Evolutionary conservation across 1,284 basidiomycete species (phyloP).

Genomic region (Porodaedalea pini): DNA sequence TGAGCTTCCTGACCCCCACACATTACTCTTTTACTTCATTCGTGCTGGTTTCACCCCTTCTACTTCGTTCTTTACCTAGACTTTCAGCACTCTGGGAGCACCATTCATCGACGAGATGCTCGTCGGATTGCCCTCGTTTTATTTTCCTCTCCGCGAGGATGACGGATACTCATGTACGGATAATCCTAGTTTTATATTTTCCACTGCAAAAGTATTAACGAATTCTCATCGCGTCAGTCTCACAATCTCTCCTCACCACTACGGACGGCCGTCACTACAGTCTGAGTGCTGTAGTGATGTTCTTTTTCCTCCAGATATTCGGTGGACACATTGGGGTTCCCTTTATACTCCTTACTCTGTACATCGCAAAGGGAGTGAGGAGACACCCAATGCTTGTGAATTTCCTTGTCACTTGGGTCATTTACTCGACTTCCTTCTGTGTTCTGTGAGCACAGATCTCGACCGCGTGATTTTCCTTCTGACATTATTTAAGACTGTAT

Average conservation of each 20-base stretch:
- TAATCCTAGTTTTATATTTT: neutral
- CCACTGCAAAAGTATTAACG: neutral
- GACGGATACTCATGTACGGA: neutral
- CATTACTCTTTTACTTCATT: neutral
- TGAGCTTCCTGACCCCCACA: too few species aligned
- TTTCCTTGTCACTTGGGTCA: slow-evolving; percentile 17
- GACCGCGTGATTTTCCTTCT: neutral
- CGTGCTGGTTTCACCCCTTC: neutral
- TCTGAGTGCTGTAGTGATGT: slow-evolving; percentile 3
- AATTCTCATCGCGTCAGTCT: neutral
- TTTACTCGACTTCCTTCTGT: slow-evolving; percentile 19
- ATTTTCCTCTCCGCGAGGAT: slow-evolving; percentile 6
- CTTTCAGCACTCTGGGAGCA: too few species aligned
- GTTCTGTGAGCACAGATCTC: slow-evolving; percentile 6
- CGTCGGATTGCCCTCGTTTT: neutral
- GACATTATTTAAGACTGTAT: slow-evolving; percentile 7
- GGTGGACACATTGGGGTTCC: slow-evolving; percentile 18
- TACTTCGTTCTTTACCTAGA: neutral
- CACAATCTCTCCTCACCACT: neutral
- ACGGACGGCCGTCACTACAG: neutral
- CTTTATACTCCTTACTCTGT: slow-evolving; percentile 10
- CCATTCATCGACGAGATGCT: neutral
- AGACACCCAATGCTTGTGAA: slow-evolving; percentile 17
- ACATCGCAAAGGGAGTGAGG: neutral
- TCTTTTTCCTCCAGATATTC: slow-evolving; percentile 18